Conservation (phyloP, 1,139 yeast genomes). For the Pichia sp. region DNA sequence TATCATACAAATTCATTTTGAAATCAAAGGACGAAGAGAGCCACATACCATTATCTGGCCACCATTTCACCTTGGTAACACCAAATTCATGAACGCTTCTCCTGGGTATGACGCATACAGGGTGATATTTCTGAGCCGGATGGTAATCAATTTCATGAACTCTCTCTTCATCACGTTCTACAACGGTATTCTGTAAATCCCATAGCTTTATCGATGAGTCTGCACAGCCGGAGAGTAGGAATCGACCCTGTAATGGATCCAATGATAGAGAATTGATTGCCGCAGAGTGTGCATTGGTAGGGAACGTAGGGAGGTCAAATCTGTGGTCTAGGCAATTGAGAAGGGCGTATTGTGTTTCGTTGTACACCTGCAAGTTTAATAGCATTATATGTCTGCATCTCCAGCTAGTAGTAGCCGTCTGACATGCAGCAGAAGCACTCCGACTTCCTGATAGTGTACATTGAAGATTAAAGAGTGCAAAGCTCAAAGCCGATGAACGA, state of each 20-base stretch:
- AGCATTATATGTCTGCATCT: no score
- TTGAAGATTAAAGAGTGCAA: no score
- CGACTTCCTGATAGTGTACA: no score
- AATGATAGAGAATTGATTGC: slow-evolving; percentile 62
- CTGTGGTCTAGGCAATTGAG: slow-evolving; percentile 17
- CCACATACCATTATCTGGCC: slow-evolving; percentile 92
- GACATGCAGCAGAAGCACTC: no score
- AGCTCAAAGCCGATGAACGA: no score
- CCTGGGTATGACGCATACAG: slow-evolving; percentile 42
- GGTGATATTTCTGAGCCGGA: slow-evolving; percentile 21
- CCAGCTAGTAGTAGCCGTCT: no score
- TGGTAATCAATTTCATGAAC: slow-evolving; percentile 14
- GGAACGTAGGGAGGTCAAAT: slow-evolving; percentile 4
- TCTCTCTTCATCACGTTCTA: neutral
- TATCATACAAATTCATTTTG: slow-evolving; percentile 76
- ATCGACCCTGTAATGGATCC: slow-evolving; percentile 46
- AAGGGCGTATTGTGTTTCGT: slow-evolving; percentile 20
- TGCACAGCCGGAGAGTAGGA: slow-evolving; percentile 65
- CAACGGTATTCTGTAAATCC: slow-evolving; percentile 30
- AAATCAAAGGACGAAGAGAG: slow-evolving; percentile 77
- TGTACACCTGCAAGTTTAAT: slow-evolving; percentile 17
- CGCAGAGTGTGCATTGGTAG: slow-evolving; percentile 18
- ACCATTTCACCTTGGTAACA: slow-evolving; percentile 72
- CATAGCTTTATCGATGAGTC: slow-evolving; percentile 66
- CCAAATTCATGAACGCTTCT: slow-evolving; percentile 64